These are phyloP conservation scores for Mychonastes homosphaera DNA, from an alignment of 139 green algal genomes.

Conservation along the genomic window DNA sequence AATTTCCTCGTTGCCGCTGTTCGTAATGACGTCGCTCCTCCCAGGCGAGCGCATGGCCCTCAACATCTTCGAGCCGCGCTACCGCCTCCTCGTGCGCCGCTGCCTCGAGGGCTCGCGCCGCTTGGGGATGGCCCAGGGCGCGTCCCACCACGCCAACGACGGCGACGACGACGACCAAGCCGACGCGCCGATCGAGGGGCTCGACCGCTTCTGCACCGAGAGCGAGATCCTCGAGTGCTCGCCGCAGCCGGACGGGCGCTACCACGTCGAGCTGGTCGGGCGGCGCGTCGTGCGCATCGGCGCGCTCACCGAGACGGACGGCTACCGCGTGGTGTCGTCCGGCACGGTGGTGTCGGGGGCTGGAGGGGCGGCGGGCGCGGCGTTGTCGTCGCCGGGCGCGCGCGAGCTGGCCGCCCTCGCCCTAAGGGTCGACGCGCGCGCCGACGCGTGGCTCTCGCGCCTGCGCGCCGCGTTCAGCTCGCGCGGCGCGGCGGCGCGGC, in stretches of 20 bases:
- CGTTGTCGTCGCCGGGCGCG: constrained; percentile 1
- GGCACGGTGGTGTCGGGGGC: constrained; percentile 2
- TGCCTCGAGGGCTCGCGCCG: constrained; percentile 58
- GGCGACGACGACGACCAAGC: no score
- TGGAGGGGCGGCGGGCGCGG: neutral
- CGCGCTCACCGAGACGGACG: constrained; percentile 48
- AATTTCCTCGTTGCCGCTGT: constrained; percentile 50
- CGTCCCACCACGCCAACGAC: neutral
- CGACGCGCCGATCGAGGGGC: constrained; percentile 2
- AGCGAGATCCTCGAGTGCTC: constrained; percentile 67
- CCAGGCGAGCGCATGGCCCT: constrained; percentile 74
- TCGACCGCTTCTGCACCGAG: constrained; percentile 46
- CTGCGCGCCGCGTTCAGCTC: constrained; percentile 1
- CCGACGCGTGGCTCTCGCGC: constrained; percentile 17
- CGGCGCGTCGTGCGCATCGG: constrained; percentile 39
- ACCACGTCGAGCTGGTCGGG: constrained; percentile 58
- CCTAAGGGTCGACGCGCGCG: no score
- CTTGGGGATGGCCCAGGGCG: constrained; percentile 59
- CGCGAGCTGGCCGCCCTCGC: constrained; percentile 6
- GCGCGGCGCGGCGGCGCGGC: neutral
- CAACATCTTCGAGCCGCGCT: constrained; percentile 94
- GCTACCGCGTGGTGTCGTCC: constrained; percentile 54
- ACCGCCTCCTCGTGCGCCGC: constrained; percentile 79
- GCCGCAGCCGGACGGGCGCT: constrained; percentile 62
- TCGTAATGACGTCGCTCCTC: constrained; percentile 81